Base-by-base conservation (phyloP, 129 eudicot genomes). In the Chrysanthemum seticuspe region DNA sequence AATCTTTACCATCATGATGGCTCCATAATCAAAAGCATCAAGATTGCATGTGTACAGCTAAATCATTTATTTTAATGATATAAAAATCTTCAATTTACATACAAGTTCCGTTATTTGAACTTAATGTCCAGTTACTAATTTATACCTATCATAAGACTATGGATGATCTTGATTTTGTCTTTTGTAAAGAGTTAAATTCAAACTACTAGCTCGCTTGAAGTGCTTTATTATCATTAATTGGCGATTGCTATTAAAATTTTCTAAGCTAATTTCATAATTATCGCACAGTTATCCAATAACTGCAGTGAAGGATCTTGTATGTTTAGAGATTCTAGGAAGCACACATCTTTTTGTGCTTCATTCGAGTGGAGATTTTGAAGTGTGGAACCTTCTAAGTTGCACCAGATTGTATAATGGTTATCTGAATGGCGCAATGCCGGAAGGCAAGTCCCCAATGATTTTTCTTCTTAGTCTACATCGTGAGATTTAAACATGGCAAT, bases 321-420 rank as follows among this genome's bases (percentile, higher is more conserved):
- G 90, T 23, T 80, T 83, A 55, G 87, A 82, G 81, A 68, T 88
- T 65, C 78, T 81, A 60, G 86, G 85, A 65, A 83, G 79, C 76
- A 85, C 80, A 72, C 78, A 84, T 77, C 85, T 90, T 47, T 58
- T 85, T 81, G 93, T 90, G 78, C 90, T 94, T 68, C 97, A 94
- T 81, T 82, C 83, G 72, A 96, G 88, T 90, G 97, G 99, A 67
- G 74, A 54, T 57, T 54, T 94, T 65, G 83, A 80, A 61, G 82
- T 94, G 56, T 94, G 99, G 99, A 97, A 94, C 83, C 81, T 84
- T 81, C 58, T 62, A 55, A 85, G 79, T 56, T 78, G 73, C 74
- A 75, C 71, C 79, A 94, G 71, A 77, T 76, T 90, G 75, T 67
- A 90, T 62, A 83, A 79, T 74, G 87, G 87, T 75, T 21, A 81